These are phyloP conservation scores for Cercospora zeae-maydis DNA, from an alignment of 2,329 filamentous ascomycete genomes.

Conservation along the genomic window DNA sequence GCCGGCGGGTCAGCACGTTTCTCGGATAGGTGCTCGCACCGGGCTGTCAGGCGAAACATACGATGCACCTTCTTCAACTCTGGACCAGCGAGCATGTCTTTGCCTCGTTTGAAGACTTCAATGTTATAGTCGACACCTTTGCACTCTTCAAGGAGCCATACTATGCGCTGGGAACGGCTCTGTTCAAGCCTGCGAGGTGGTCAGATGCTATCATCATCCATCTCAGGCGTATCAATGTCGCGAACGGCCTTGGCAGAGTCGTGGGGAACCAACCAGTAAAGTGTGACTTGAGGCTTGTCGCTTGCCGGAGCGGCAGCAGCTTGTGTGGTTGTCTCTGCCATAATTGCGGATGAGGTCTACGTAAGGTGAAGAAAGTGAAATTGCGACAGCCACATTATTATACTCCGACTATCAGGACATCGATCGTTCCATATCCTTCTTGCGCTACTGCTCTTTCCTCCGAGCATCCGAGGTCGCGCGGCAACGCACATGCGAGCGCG, in stretches of 20 bases:
- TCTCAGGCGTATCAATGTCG: not conserved
- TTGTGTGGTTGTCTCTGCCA: slow-evolving; percentile 24
- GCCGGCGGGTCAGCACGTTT: not conserved
- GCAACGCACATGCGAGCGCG: not conserved
- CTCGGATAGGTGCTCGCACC: no score
- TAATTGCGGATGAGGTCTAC: slow-evolving; percentile 10
- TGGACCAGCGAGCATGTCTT: slow-evolving; percentile 65
- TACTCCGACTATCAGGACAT: slow-evolving; percentile 1
- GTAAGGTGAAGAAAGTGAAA: not conserved
- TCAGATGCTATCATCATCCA: not conserved
- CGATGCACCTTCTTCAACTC: slow-evolving; percentile 73
- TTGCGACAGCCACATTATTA: slow-evolving; percentile 1
- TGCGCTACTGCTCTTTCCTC: not conserved
- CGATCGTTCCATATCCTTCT: not conserved
- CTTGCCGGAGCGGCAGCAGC: slow-evolving; percentile 14
- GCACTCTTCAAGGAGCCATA: slow-evolving; percentile 84
- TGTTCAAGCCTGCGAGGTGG: slow-evolving; percentile 66
- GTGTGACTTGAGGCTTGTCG: slow-evolving; percentile 53
- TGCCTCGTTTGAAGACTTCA: slow-evolving; percentile 68
- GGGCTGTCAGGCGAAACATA: not conserved
- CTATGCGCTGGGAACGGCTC: slow-evolving; percentile 75
- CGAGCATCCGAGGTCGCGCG: slow-evolving; percentile 4
- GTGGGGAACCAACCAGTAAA: slow-evolving; percentile 55
- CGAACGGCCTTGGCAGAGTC: not conserved
- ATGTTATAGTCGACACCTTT: slow-evolving; percentile 70